These are phyloP conservation scores for Aspergillus intermedius DNA, from an alignment of 2,329 filamentous ascomycete species.

Conservation along the genomic window DNA sequence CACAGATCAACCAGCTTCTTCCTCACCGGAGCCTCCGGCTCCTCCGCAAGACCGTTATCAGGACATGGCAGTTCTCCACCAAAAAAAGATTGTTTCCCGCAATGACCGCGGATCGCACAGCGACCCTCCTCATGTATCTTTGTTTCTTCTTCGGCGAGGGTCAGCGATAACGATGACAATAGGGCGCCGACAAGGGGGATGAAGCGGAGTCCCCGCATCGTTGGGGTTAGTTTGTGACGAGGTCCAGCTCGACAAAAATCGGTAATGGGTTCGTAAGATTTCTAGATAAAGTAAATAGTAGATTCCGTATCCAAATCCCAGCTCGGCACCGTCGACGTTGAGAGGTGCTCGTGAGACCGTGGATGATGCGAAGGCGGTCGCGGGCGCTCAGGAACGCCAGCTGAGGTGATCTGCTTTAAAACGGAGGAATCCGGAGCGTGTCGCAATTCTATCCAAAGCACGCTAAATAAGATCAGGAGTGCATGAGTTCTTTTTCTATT, in stretches of 20 bases:
- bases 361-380: not conserved
- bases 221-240: constrained; percentile 4
- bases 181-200: constrained; percentile 22
- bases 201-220: constrained; percentile 27
- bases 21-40: constrained; percentile 65
- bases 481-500: not conserved
- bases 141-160: constrained; percentile 28
- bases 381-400: not conserved
- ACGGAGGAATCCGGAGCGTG: not conserved
- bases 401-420: not conserved
- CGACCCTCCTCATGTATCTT: constrained; percentile 74
- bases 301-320: no score
- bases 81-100: constrained; percentile 85
- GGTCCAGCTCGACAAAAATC: not conserved
- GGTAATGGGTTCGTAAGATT: not conserved
- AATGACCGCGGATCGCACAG: constrained; percentile 85
- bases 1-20: constrained; percentile 78
- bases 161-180: constrained; percentile 17
- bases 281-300: not conserved
- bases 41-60: constrained; percentile 75
- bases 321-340: not conserved
- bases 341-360: not conserved
- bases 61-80: constrained; percentile 84
- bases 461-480: not conserved
- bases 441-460: not conserved